Evolutionary conservation across 768 basidiomycete genomes (phyloP), one percentile per base, ranked within the genome.

Genomic region (Asterophora parasitica): DNA sequence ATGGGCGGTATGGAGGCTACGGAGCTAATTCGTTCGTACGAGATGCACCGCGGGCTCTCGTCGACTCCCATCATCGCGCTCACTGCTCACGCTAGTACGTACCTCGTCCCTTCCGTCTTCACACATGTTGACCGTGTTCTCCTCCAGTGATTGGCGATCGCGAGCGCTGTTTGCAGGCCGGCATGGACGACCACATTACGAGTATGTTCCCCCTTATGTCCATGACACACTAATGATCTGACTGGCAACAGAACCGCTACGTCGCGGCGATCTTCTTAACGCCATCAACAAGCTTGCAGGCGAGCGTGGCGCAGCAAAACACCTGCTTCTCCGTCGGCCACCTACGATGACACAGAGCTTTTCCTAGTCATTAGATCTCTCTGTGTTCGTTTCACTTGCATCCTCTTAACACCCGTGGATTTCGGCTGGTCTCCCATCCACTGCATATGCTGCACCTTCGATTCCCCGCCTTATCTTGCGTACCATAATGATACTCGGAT

Each of bases 1-100:
- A 97, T 98, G 92, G 93, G 94, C 42, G 94, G 95, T 54, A 92
- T 95, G 84, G 94, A 99, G 66, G 92, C 95, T 1, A 99, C 96
- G 0, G 86, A 92, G 54, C 73, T 91, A 48, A 96, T 97, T 52
- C 82, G 95, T 43, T 77, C 81, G 31, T 91, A 83, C 61, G 95
- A 98, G 70, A 69, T 76, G 62, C 76, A 83, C 12, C 42, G 50
- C 3, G 75, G 81, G 7, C 70, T 92, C 26, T 61, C 79, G 12
- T 77, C 83, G 2, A 91, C 83, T 5, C 95, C 96, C 0, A 98
- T 99, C 57, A 92, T 98, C 58, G 96, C 96, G 1, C 73, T 99
- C 33, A 98, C 96, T 1, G 95, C 95, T 2, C 95, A 99, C 67
- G 95, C 95, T 42, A 97, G 89, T 91, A 55, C 60, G 89, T 85